Conservation (phyloP, 2,329 filamentous ascomycete genomes). For the Cladosporium sp. region DNA sequence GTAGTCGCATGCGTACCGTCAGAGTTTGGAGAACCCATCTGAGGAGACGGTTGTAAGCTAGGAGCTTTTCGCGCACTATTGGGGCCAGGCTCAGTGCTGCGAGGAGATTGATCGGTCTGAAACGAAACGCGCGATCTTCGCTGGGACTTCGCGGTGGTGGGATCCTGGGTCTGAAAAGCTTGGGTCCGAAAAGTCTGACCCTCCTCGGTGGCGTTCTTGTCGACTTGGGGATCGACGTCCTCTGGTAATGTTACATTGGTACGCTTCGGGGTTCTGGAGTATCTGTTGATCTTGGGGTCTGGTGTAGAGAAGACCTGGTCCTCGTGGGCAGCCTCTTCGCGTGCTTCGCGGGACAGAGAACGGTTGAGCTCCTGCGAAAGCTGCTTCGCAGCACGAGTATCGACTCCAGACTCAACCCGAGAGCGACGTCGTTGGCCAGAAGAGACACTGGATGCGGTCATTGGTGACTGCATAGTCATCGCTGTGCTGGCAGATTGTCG, state of each 20-base stretch:
- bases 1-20: not conserved
- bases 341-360: slow-evolving; percentile 9
- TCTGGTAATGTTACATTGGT: not conserved
- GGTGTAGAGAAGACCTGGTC: slow-evolving; percentile 13
- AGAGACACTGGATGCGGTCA: not conserved
- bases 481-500: not conserved
- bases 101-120: not conserved
- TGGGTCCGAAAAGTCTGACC: not conserved
- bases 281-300: slow-evolving; percentile 7
- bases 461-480: slow-evolving; percentile 2
- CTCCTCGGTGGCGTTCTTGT: not conserved
- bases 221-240: not conserved
- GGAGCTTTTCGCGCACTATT: not conserved
- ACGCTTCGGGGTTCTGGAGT: not conserved
- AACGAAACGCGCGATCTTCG: not conserved
- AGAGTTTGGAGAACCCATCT: not conserved
- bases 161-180: slow-evolving; percentile 11
- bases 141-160: slow-evolving; percentile 3
- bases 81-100: not conserved
- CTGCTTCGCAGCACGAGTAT: slow-evolving; percentile 11
- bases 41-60: slow-evolving; percentile 14
- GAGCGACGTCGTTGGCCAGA: slow-evolving; percentile 5
- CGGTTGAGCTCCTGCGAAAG: slow-evolving; percentile 12
- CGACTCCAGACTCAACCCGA: slow-evolving; percentile 7
- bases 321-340: slow-evolving; percentile 2